phyloP scores from a whole-genome alignment of 768 basidiomycete genomes.

The Lactarius hatsudake region DNA sequence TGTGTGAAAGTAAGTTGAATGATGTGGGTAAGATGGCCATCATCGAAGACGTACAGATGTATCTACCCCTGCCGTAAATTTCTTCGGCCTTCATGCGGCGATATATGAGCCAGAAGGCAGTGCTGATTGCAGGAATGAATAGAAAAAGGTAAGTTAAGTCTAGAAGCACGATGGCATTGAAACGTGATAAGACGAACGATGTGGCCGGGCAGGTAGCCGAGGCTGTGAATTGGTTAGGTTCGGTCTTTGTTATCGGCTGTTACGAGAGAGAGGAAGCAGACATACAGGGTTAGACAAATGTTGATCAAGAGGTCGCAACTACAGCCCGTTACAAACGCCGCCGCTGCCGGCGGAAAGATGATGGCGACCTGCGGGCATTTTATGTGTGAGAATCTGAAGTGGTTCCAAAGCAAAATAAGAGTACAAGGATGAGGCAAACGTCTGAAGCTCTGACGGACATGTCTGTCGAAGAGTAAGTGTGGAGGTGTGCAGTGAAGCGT shows the following conservation, averaged over 20 bases:
- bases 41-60: constrained; percentile 55
- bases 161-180: too few relatives aligned
- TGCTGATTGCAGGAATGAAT: constrained; percentile 56
- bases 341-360: constrained; percentile 79
- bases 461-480: constrained; percentile 16
- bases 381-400: not conserved
- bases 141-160: not conserved
- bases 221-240: constrained; percentile 37
- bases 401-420: constrained; percentile 24
- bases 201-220: constrained; percentile 74
- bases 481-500: not conserved
- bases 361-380: constrained; percentile 57
- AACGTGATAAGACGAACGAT: constrained; percentile 38
- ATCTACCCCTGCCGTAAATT: constrained; percentile 73
- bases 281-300: constrained; percentile 72
- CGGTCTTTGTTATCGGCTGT: constrained; percentile 12
- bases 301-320: constrained; percentile 86
- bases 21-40: not conserved
- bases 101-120: constrained; percentile 89
- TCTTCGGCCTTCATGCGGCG: constrained; percentile 88
- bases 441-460: constrained; percentile 61
- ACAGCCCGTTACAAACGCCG: constrained; percentile 75
- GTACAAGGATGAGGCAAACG: constrained; percentile 72
- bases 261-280: constrained; percentile 5
- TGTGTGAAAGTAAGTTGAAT: constrained; percentile 12